A percentile compares a stretch with the other conserved stretches of the same genome.
Conservation (phyloP, 768 basidiomycete species). For the Trametes meyenii region DNA sequence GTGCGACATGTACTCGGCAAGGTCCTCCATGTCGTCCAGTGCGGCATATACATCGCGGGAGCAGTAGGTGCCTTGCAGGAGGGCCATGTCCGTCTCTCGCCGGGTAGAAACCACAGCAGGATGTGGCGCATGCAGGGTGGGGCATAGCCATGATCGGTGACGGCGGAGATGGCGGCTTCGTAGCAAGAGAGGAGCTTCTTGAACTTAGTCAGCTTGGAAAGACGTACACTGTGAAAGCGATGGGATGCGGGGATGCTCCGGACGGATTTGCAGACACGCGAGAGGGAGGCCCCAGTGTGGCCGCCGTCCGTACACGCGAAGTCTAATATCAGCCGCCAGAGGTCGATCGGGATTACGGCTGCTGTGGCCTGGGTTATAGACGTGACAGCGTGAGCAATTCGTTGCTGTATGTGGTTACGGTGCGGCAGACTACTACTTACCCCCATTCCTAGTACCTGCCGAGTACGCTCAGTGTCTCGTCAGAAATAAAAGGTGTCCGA, state of each 20-base stretch:
- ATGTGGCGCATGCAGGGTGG: conserved; percentile 10
- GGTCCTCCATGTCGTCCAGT: no score
- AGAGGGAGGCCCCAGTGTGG: neutral
- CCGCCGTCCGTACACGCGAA: conserved; percentile 10
- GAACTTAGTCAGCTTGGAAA: neutral
- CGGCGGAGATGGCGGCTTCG: conserved; percentile 1
- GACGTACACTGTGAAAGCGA: conserved; percentile 9
- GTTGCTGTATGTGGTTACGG: no score
- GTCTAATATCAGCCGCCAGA: no score
- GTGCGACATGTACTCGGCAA: no score
- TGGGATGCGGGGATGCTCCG: neutral
- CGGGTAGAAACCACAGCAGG: conserved; percentile 13
- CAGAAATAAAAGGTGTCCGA: no score
- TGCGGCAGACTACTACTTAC: no score
- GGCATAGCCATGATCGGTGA: neutral
- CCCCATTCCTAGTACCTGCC: no score
- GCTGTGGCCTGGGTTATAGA: no score
- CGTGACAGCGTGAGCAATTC: no score
- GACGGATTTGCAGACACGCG: conserved; percentile 1
- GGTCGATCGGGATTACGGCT: no score
- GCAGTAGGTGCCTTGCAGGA: conserved; percentile 2
- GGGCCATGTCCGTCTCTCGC: conserved; percentile 3
- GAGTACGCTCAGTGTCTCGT: no score
- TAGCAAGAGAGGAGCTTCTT: neutral
- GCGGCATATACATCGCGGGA: no score